These are phyloP conservation scores for Bipolaris gigantea DNA, from an alignment of 2,329 filamentous ascomycete species.

Conservation along the genomic window DNA sequence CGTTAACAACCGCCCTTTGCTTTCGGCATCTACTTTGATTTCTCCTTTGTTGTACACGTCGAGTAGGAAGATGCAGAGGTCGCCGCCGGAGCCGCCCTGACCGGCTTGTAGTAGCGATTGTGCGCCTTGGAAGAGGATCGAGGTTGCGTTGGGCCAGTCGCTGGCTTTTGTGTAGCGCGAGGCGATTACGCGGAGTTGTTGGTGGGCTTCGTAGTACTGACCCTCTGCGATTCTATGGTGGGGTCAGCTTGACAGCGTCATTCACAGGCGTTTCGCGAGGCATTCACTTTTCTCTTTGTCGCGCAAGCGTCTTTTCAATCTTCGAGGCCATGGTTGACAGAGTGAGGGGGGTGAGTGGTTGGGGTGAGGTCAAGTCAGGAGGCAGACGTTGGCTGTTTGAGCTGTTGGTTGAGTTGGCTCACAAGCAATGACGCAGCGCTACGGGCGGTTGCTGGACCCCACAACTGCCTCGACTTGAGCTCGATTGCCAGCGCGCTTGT, in stretches of 20 bases:
- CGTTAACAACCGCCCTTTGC: conserved; percentile 73
- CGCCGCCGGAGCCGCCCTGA: conserved; percentile 91
- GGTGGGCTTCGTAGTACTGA: conserved; percentile 96
- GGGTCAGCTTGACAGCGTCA: conserved; percentile 16
- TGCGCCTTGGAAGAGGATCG: conserved; percentile 82
- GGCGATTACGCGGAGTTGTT: conserved; percentile 94
- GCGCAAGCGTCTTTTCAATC: conserved; percentile 71
- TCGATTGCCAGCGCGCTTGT: neutral
- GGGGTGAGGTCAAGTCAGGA: neutral
- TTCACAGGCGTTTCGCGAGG: neutral
- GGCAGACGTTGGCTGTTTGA: neutral
- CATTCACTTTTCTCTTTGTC: conserved; percentile 73
- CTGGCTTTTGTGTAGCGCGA: conserved; percentile 87
- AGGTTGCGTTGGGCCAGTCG: conserved; percentile 83
- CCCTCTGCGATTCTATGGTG: conserved; percentile 75
- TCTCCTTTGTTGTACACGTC: conserved; percentile 90
- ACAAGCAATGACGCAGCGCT: conserved; percentile 24
- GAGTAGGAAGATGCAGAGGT: conserved; percentile 82
- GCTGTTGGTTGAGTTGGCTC: conserved; percentile 5
- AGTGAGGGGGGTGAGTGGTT: neutral
- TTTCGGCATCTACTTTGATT: conserved; percentile 72
- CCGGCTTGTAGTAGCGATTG: conserved; percentile 84
- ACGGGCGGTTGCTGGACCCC: conserved; percentile 15
- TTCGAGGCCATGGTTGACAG: conserved; percentile 47
- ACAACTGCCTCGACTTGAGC: conserved; percentile 4